phyloP scores from a whole-genome alignment of 176 grass and related monocot genomes.

The Phoenix dactylifera region DNA sequence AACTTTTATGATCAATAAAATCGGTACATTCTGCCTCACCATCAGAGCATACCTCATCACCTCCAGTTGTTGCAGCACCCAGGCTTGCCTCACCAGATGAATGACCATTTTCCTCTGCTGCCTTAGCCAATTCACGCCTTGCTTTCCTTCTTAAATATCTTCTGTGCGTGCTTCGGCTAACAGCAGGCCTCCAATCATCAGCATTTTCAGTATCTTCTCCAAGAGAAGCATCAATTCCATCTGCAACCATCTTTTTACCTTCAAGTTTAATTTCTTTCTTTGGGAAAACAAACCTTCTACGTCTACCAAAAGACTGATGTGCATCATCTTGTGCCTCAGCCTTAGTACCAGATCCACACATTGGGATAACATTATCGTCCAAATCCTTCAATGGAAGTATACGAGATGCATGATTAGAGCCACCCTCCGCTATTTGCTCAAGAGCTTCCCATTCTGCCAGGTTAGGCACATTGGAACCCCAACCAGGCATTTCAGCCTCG shows the following conservation, averaged over 20 bases:
- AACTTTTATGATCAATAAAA: slow-evolving; percentile 2
- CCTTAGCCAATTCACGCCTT: slow-evolving; percentile 50
- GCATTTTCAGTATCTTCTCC: slow-evolving; percentile 66
- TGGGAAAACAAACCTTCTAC: background rate
- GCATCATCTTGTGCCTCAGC: slow-evolving; percentile 25
- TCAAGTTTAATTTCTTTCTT: slow-evolving; percentile 40
- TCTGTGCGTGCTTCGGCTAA: slow-evolving; percentile 86
- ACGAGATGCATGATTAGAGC: slow-evolving; percentile 29
- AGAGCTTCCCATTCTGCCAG: slow-evolving; percentile 83
- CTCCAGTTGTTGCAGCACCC: slow-evolving; percentile 29
- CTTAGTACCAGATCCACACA: slow-evolving; percentile 13
- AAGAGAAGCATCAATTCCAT: slow-evolving; percentile 33
- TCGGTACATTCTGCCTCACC: slow-evolving; percentile 6
- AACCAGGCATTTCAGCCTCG: slow-evolving; percentile 57
- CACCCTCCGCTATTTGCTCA: slow-evolving; percentile 49
- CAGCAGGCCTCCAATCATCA: slow-evolving; percentile 71
- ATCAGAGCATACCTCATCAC: slow-evolving; percentile 17
- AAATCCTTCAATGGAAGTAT: slow-evolving; percentile 84
- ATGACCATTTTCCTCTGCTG: slow-evolving; percentile 29
- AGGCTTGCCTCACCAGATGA: background rate
- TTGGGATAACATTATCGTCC: slow-evolving; percentile 38
- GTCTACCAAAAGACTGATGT: slow-evolving; percentile 2
- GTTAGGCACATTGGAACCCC: slow-evolving; percentile 85
- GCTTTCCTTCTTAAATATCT: slow-evolving; percentile 77
- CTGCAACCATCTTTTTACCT: slow-evolving; percentile 36